Evolutionary conservation across 2,329 filamentous ascomycete genomes (phyloP).

Genomic region (Aspergillaceae sp.): DNA sequence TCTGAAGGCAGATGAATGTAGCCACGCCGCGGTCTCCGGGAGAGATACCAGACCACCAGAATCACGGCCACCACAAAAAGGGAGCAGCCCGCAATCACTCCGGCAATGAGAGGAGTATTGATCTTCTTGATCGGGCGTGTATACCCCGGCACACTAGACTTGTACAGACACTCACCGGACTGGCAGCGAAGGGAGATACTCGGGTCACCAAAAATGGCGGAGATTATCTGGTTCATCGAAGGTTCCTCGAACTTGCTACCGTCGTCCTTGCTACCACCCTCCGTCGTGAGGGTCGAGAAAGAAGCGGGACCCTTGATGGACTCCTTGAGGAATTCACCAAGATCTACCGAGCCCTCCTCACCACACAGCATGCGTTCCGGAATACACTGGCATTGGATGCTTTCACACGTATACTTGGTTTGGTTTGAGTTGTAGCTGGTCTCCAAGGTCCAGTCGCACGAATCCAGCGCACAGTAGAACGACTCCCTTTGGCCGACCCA

Average conservation of each 20-base stretch:
- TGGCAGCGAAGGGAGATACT: slow-evolving; percentile 77
- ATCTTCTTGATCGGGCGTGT: slow-evolving; percentile 82
- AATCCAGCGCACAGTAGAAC: slow-evolving; percentile 86
- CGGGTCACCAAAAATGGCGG: slow-evolving; percentile 77
- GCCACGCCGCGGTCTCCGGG: slow-evolving; percentile 57
- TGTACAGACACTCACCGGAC: slow-evolving; percentile 85
- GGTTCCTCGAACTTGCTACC: slow-evolving; percentile 85
- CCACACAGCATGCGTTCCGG: slow-evolving; percentile 90
- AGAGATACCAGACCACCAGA: slow-evolving; percentile 76
- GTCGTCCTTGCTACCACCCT: slow-evolving; percentile 50
- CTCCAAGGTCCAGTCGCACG: slow-evolving; percentile 65
- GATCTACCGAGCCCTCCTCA: slow-evolving; percentile 81
- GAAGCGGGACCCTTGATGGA: slow-evolving; percentile 78
- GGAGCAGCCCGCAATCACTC: slow-evolving; percentile 76
- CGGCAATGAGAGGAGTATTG: slow-evolving; percentile 92
- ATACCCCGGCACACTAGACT: slow-evolving; percentile 88
- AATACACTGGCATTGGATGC: slow-evolving; percentile 80
- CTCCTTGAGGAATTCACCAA: slow-evolving; percentile 76
- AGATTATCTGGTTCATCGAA: slow-evolving; percentile 84
- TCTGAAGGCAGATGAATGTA: slow-evolving; percentile 64
- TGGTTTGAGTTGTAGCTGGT: slow-evolving; percentile 64
- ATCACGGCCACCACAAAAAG: slow-evolving; percentile 86
- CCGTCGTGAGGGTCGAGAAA: slow-evolving; percentile 60
- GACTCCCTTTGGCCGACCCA: slow-evolving; percentile 93
- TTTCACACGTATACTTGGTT: slow-evolving; percentile 75